These are phyloP conservation scores for Hypholoma sublateritium DNA, from an alignment of 768 basidiomycete genomes.

Conservation along the genomic window DNA sequence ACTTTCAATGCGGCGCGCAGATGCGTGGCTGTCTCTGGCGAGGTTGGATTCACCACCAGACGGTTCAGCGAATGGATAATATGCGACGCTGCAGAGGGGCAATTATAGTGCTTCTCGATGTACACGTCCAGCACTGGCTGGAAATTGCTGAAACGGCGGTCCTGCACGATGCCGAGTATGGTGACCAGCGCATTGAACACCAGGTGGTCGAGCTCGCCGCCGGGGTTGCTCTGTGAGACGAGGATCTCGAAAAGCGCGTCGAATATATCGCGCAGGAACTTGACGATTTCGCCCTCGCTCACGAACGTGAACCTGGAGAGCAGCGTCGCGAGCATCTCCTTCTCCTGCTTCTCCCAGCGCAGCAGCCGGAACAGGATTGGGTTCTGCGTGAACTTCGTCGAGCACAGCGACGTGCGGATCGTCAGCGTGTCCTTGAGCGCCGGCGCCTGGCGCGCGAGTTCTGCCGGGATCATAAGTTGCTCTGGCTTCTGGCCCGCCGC, in stretches of 20 bases:
- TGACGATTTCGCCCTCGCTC: constrained; percentile 92
- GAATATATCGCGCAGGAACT: constrained; percentile 88
- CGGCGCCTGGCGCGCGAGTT: constrained; percentile 63
- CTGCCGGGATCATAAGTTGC: constrained; percentile 53
- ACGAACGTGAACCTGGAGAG: constrained; percentile 89
- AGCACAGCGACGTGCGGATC: constrained; percentile 88
- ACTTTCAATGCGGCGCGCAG: constrained; percentile 92
- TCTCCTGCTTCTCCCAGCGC: constrained; percentile 78
- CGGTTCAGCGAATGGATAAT: constrained; percentile 88
- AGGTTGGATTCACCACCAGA: constrained; percentile 71
- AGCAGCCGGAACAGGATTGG: constrained; percentile 77
- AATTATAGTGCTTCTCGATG: constrained; percentile 86
- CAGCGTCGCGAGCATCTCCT: constrained; percentile 65
- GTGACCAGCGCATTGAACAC: constrained; percentile 92
- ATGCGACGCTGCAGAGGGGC: constrained; percentile 76
- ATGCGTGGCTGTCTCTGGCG: constrained; percentile 69
- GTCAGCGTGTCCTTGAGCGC: constrained; percentile 76
- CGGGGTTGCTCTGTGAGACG: constrained; percentile 68
- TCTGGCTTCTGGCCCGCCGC: constrained; percentile 58
- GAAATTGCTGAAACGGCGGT: constrained; percentile 94
- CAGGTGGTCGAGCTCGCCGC: constrained; percentile 77
- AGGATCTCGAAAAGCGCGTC: constrained; percentile 92
- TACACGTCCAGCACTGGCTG: constrained; percentile 92
- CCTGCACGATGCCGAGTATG: constrained; percentile 89
- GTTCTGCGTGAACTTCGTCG: constrained; percentile 91